Evolutionary conservation across 208 protist genomes (phyloP), one percentile per base, ranked within the genome.

Genomic region (Trypanosoma vivax): DNA sequence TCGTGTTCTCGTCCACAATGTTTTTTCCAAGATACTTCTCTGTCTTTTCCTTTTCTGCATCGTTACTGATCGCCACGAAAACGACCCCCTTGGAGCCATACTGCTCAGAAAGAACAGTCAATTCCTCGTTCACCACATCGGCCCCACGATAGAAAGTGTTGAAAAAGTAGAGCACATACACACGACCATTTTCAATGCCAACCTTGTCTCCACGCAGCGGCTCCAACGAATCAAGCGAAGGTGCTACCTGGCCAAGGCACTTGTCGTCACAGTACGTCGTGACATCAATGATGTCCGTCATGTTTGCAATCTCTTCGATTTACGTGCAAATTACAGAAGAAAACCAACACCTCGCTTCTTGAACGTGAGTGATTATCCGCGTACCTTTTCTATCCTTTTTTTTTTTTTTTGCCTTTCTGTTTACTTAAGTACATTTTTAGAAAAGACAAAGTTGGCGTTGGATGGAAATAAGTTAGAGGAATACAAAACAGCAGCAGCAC

Each of bases 111-210:
- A 95, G 75, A 53, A 78, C 27, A 16, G 88, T 91, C 65, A 92
- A 78, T 76, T 95, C 82, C 69, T 95, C 81, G 66, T 92, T 95
- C 66, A 79, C 85, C 11, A 79, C 57, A 31, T 92, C 83, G 2
- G 84, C 88, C 46, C 88, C 88, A 45, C 86, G 87, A 69, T 95
- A 91, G 68, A 92, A 95, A 25, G 83, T 95, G 69, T 88, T 90
- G 71, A 92, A 92, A 70, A 95, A 92, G 73, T 92, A 95, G 30
- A 95, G 66, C 35, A 92, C 79, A 63, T 90, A 82, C 31, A 90
- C 75, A 51, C 88, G 87, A 40, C 68, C 78, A 33, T 33, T 16
- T 14, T 50, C 64, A 37, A 92, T 62, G 16, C 52, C 41, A 16
- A 89, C 46, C 51, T 68, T 73, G n/a, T 77, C 86, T 35, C 86